phyloP scores from a whole-genome alignment of 208 protist genomes.

The Wallacemonas sp. region DNA sequence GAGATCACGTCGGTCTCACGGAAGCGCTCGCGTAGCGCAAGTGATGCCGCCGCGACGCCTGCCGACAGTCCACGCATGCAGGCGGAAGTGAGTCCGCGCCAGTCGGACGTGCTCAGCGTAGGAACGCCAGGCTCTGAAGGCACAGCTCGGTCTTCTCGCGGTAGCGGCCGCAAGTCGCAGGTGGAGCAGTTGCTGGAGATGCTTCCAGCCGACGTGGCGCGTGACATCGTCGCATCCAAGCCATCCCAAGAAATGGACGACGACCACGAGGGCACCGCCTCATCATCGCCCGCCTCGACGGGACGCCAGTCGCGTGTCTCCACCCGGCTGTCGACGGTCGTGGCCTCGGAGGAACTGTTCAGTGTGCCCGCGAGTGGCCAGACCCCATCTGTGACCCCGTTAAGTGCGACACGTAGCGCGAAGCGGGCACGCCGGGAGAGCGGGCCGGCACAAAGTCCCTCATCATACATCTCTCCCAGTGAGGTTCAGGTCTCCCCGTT shows the following conservation, averaged over 20 bases:
- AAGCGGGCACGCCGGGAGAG: neutral
- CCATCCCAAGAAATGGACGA: neutral
- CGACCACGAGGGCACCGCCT: no score
- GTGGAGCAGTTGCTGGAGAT: slow-evolving; percentile 45
- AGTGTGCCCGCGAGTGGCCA: neutral
- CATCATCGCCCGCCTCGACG: neutral
- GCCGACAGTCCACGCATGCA: no score
- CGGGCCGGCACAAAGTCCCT: neutral
- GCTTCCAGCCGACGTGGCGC: slow-evolving; percentile 34
- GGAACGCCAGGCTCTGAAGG: neutral
- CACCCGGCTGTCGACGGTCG: slow-evolving; percentile 22
- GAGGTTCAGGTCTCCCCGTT: slow-evolving; percentile 10
- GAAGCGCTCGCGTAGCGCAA: neutral
- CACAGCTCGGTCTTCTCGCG: slow-evolving; percentile 9
- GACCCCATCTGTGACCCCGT: no score
- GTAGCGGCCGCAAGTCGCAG: slow-evolving; percentile 31
- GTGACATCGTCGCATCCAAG: slow-evolving; percentile 37
- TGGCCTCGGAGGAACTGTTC: neutral
- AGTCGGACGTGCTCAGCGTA: slow-evolving; percentile 16
- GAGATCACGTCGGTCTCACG: neutral
- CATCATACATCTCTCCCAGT: neutral
- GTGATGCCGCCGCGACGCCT: neutral
- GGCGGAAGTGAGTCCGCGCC: neutral
- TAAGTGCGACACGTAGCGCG: neutral
- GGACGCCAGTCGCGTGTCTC: slow-evolving; percentile 15